phyloP scores from a whole-genome alignment of 139 green algal species.

The Chlamydomonas sp. region DNA sequence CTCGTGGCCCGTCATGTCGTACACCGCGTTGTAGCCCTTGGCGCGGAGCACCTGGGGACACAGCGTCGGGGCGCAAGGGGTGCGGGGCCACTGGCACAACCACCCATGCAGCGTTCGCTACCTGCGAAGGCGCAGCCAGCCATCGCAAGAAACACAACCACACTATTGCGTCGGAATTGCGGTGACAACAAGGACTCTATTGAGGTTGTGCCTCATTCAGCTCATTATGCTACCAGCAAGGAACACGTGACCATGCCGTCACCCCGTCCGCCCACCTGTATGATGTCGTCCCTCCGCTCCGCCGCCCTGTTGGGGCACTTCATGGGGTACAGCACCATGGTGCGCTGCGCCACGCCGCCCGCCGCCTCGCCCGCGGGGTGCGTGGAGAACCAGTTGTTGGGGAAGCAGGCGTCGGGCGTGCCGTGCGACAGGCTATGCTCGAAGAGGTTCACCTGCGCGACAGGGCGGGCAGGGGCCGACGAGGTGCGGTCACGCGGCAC shows the following conservation, averaged over 20 bases:
- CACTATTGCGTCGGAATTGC: too few species aligned
- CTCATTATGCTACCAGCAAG: background rate
- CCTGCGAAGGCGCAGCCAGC: too few species aligned
- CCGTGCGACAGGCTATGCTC: slow-evolving; percentile 82
- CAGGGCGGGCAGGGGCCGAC: too few species aligned
- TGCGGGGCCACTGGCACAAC: background rate
- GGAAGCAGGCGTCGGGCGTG: slow-evolving; percentile 95
- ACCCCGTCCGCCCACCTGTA: slow-evolving; percentile 33
- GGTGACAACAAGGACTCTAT: too few species aligned
- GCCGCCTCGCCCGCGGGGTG: slow-evolving; percentile 49
- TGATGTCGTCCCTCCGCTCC: slow-evolving; percentile 84
- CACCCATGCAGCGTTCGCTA: background rate
- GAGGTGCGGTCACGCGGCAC: background rate
- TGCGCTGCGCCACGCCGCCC: slow-evolving; percentile 62
- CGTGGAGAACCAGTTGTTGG: slow-evolving; percentile 96
- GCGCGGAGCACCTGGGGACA: slow-evolving; percentile 46
- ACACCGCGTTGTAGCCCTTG: slow-evolving; percentile 65
- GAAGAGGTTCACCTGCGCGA: slow-evolving; percentile 65
- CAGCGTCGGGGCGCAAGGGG: background rate
- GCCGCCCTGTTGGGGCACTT: slow-evolving; percentile 87
- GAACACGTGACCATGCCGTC: background rate
- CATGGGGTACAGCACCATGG: slow-evolving; percentile 94
- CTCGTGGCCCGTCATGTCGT: slow-evolving; percentile 79
- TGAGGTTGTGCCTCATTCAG: too few species aligned
- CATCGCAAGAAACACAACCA: too few species aligned